Percentiles rank a stretch among this genome's conserved stretches.
Conservation (phyloP, 164 flowering plant species). For the Liquidambar formosana region DNA sequence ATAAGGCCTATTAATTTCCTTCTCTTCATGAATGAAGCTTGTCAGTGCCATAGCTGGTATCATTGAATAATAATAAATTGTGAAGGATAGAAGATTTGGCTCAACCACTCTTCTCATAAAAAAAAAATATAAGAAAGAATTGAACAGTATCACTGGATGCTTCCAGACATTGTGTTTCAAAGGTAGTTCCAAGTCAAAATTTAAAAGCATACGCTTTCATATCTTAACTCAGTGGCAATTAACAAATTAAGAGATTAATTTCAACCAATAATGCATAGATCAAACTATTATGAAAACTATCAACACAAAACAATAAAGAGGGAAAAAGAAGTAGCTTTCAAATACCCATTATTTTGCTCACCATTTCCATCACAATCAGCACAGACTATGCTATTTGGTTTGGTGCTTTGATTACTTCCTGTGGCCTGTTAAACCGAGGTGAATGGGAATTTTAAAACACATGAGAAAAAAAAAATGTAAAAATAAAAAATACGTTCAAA, state of each 20-base stretch:
- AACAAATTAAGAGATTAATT: neutral
- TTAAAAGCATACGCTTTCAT: neutral
- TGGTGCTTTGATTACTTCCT: constrained; percentile 35
- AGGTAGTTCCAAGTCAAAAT: neutral
- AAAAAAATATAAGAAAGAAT: neutral
- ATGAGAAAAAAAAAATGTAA: neutral
- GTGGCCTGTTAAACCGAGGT: constrained; percentile 49
- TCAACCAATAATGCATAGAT: neutral
- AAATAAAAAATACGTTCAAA: neutral
- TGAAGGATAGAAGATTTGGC: too few species aligned
- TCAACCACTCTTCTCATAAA: too few species aligned
- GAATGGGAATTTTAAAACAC: neutral
- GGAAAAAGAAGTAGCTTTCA: neutral
- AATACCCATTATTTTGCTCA: constrained; percentile 23
- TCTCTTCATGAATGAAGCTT: too few species aligned
- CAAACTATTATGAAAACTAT: neutral
- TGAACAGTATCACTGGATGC: neutral
- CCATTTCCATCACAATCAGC: constrained; percentile 90
- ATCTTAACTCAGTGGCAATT: neutral
- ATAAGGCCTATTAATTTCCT: too few species aligned
- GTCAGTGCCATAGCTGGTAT: too few species aligned
- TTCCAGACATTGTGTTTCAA: neutral
- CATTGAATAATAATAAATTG: too few species aligned
- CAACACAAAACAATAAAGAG: neutral
- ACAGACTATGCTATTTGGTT: constrained; percentile 69